Evolutionary conservation across 176 grass and related monocot genomes (phyloP), one percentile per base, ranked within the genome.

Genomic region (Carex littledalei): DNA sequence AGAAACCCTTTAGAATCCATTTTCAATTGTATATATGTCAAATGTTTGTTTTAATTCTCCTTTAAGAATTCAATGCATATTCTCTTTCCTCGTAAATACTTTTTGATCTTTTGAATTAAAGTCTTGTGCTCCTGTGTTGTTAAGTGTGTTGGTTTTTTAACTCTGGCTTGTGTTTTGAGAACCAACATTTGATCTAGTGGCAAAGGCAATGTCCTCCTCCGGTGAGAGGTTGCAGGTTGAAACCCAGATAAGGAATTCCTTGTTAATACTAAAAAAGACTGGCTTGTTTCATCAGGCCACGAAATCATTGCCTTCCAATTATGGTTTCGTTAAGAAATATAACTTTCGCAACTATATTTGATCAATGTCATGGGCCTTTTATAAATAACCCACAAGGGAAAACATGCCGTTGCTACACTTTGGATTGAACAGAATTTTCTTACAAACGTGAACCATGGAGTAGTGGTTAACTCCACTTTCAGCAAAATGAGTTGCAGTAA

Each of bases 1-100:
- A 78, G 74, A 56, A 78, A 78, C 50, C 74, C 74, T 8, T 45
- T 34, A 78, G 74, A 78, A 56, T n/a, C 50, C 74, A 78, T 78
- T 55, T 63, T n/a, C 5, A 78, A 56, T 32, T 78, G 74, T 78
- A 78, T 55, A 78, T 54, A 78, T 54, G 56, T 21, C 50, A 56
- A 29, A 78, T 54, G 74, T 56, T 55, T 50, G 14, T 56, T 29
- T 54, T 55, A 54, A 49, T 77, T 15, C 73, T 77, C 11, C n/a
- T 29, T 77, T 77, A 6, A 54, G 18, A 77, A 55, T 77, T 55
- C 21, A 77, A 77, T 54, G 22, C 71, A 52, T 15, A 16, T 35
- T 71, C 39, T 7, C n/a, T 45, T 45, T 45, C 6, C 43, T 8
- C 43, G 43, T 45, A 45, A 45, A 45, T 39, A 39, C 37, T 39